Base-by-base conservation (phyloP, 768 basidiomycete species). In the Suillus lakei region DNA sequence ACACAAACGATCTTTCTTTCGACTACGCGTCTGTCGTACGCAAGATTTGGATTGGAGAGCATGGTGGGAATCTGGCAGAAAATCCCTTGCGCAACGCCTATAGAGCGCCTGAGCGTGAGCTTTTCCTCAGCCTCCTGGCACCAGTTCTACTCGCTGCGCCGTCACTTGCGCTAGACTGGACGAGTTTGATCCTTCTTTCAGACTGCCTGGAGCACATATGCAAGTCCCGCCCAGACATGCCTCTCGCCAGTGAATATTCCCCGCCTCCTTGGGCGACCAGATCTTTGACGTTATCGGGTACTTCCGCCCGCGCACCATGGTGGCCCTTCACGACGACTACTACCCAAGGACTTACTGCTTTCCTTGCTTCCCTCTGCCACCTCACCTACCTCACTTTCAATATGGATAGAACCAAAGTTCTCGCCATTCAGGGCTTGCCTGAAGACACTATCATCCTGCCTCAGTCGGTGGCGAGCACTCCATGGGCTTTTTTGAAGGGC, bases 1-100 rank as follows among this genome's bases (percentile, higher is more conserved):
- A 72, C 13, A 43, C 44, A 21, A 74, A 71, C 26, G 72, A 69
- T 7, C 71, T 82, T 12, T 68, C 65, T 28, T 51, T 81, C 12
- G 69, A 82, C 44, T 83, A 82, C 58, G 10, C 69, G 0, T 63
- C 63, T 16, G 62, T 73, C 38, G 71, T 83, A 8, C 77, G 73
- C 8, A 75, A 72, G 30, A 74, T 82, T 41, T 82, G 79, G 78
- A 72, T 73, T 60, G 75, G 74, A 26, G 67, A 73, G 23, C 77
- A 13, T 26, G 5, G 23, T 16, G n/a, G 36, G 43, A 4, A 34
- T 18, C 13, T 16, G 2, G 32, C 23, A 26, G 23, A 7, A 36
- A 4, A 75, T 76, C 61, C 58, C 39, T 34, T 65, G 70, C 21
- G 70, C 23, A 16, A 68, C 15, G 6, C 16, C 48, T 50, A 50